A percentile compares a stretch with the other conserved stretches of the same genome.
Evolutionary conservation across 2,329 filamentous ascomycete species (phyloP).

Genomic region (Stagonosporopsis chrysanthemi): DNA sequence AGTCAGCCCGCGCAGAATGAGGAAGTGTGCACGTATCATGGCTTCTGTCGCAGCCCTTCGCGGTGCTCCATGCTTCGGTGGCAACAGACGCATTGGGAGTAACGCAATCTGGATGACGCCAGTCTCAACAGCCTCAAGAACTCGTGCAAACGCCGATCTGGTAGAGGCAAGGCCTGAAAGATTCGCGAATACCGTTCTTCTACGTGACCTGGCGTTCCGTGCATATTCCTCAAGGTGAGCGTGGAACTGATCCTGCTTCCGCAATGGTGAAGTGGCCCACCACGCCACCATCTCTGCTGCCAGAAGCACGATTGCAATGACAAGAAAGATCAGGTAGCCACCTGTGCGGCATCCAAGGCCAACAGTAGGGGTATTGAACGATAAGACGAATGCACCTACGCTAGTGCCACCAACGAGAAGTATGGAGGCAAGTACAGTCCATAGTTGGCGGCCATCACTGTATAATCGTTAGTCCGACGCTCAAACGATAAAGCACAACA

Average conservation of each 20-base stretch:
- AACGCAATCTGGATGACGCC: constrained; percentile 1
- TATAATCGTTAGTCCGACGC: neutral
- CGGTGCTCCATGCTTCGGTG: constrained; percentile 3
- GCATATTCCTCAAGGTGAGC: constrained; percentile 16
- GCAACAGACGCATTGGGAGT: constrained; percentile 12
- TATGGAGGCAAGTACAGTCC: constrained; percentile 48
- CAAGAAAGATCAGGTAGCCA: constrained; percentile 51
- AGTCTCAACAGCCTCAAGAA: constrained; percentile 6
- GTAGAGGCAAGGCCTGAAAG: constrained; percentile 12
- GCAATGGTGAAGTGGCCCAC: constrained; percentile 40
- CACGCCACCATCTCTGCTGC: constrained; percentile 46
- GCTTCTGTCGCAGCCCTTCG: constrained; percentile 3
- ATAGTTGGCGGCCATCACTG: constrained; percentile 48
- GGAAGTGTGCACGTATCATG: constrained; percentile 13
- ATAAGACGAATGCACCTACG: constrained; percentile 50
- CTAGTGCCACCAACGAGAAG: constrained; percentile 44
- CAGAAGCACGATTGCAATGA: constrained; percentile 40
- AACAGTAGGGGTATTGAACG: constrained; percentile 54
- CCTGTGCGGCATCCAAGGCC: constrained; percentile 49
- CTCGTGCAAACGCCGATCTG: neutral
- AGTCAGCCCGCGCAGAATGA: constrained; percentile 14
- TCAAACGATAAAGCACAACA: neutral
- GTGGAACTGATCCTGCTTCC: constrained; percentile 8
- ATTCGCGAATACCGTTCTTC: neutral
- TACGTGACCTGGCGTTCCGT: neutral